phyloP scores from a whole-genome alignment of 2,329 filamentous ascomycete species.

The Neodidymelliopsis sp. region DNA sequence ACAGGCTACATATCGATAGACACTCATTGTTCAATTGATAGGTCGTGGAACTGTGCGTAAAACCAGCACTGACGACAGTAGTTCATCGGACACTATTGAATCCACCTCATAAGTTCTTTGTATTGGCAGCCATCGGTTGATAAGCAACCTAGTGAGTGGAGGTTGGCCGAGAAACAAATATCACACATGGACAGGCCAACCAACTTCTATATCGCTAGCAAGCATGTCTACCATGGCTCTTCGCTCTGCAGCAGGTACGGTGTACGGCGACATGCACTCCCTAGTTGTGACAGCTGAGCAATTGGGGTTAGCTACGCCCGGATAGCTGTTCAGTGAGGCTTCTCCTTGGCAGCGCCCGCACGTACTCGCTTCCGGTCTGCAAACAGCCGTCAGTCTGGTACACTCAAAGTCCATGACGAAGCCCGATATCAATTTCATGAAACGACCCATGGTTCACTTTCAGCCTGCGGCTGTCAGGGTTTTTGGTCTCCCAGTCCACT shows the following conservation, averaged over 20 bases:
- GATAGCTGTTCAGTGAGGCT: conserved; percentile 4
- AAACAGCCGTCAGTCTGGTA: conserved; percentile 2
- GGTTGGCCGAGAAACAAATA: too few relatives aligned
- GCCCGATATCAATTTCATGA: not conserved
- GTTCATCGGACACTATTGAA: too few relatives aligned
- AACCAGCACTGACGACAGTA: too few relatives aligned
- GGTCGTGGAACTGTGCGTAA: too few relatives aligned
- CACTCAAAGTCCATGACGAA: conserved; percentile 6
- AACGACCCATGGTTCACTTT: conserved; percentile 12
- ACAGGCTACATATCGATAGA: conserved; percentile 14
- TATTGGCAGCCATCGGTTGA: too few relatives aligned
- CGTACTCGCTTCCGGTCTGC: conserved; percentile 8
- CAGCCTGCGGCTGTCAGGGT: conserved; percentile 1
- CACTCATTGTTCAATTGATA: conserved; percentile 13
- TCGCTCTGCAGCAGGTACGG: too few relatives aligned
- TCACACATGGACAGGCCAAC: too few relatives aligned
- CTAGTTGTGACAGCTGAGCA: not conserved
- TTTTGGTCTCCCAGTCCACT: not conserved
- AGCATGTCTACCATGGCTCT: too few relatives aligned
- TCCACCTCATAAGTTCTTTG: too few relatives aligned
- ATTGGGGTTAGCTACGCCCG: not conserved
- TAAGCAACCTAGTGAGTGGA: too few relatives aligned
- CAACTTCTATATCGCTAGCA: too few relatives aligned
- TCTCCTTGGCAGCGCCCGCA: conserved; percentile 6
- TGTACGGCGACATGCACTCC: too few relatives aligned